Evolutionary conservation across 345 rosid genomes (phyloP).

Genomic region (Citrus reticulata): DNA sequence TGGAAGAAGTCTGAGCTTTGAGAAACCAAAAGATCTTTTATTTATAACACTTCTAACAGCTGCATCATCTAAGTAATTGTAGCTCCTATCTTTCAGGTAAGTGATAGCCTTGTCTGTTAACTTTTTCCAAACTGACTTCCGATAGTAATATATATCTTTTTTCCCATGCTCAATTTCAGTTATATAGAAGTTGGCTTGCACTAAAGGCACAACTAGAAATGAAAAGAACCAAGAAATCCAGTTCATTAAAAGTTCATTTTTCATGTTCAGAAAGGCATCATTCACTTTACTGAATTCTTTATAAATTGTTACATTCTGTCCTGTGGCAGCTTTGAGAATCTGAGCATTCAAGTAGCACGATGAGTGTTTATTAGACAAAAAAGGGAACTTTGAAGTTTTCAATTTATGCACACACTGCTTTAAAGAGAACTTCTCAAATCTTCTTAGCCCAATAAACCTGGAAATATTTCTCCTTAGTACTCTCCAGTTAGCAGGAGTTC

Average conservation of each 20-base stretch:
- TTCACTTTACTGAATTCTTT: conserved; percentile 22
- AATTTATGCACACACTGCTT: conserved; percentile 59
- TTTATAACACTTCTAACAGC: conserved; percentile 38
- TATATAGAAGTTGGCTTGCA: conserved; percentile 70
- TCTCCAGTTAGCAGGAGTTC: conserved; percentile 65
- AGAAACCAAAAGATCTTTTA: conserved; percentile 47
- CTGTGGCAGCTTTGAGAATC: conserved; percentile 17
- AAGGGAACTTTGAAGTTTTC: conserved; percentile 46
- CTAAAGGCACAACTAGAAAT: conserved; percentile 56
- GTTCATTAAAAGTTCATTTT: conserved; percentile 44
- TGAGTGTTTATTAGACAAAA: conserved; percentile 40
- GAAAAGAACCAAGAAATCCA: conserved; percentile 87
- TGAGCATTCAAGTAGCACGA: conserved; percentile 23
- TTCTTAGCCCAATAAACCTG: conserved; percentile 59
- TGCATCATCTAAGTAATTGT: conserved; percentile 32
- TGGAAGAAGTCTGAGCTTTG: conserved; percentile 67
- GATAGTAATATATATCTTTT: conserved; percentile 54
- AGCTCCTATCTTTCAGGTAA: conserved; percentile 38
- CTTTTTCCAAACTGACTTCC: conserved; percentile 64
- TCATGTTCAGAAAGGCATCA: conserved; percentile 26
- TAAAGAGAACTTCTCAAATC: conserved; percentile 63
- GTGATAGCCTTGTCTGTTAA: conserved; percentile 34
- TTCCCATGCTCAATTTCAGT: conserved; percentile 77
- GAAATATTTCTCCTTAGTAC: conserved; percentile 55
- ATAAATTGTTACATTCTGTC: conserved; percentile 12